Base-by-base conservation (phyloP, 768 basidiomycete species). In the Lanmaoa pseudosensibilis region DNA sequence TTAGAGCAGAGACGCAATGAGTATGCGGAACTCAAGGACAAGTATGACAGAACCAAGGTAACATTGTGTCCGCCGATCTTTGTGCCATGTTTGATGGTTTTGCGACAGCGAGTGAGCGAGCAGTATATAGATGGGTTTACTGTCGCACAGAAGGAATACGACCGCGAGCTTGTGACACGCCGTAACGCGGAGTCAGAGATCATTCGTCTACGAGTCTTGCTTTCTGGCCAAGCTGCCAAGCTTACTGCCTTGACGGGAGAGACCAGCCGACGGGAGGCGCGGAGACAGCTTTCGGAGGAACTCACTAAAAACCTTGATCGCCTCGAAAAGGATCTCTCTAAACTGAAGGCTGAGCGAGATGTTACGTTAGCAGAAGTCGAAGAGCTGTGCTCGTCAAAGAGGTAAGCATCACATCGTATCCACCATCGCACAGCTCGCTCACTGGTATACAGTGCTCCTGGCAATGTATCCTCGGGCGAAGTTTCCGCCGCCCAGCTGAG, bases 121-220 rank as follows among this genome's bases (percentile, higher is more conserved):
- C 90, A 93, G 61, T 95, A 91, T 58, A 90, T 94, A 53, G 90
- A 94, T 59, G 97, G 97, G 40, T 77, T 99, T 40, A 87, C 87
- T 1, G 94, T 95, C 25, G 94, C 96, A 2, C 91, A 94, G 63
- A 87, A 88, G 41, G 97, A 98, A 68, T 98, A 96, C 68, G 95
- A 98, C 67, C 84, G 84, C 50, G 97, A 98, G 72, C 79, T 94
- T 36, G 86, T 90, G 55, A 85, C 87, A 21, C 83, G 96, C 19
- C 84, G 92, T 18, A 94, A 98, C 60, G 90, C 92, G 1, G 94
- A 98, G 73, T 87, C 91, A 0, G 94, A 98, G 74, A 90, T 98
- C 55, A 88, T 88, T 23, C 83, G 90, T 40, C 76, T 99, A 25
- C 78, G 92, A 41, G 85, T 93, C 32, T 79, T 95, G 49, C 78